Evolutionary conservation across 371 early-diverging fungal species (phyloP).

Genomic region (Rhizopus sp.): DNA sequence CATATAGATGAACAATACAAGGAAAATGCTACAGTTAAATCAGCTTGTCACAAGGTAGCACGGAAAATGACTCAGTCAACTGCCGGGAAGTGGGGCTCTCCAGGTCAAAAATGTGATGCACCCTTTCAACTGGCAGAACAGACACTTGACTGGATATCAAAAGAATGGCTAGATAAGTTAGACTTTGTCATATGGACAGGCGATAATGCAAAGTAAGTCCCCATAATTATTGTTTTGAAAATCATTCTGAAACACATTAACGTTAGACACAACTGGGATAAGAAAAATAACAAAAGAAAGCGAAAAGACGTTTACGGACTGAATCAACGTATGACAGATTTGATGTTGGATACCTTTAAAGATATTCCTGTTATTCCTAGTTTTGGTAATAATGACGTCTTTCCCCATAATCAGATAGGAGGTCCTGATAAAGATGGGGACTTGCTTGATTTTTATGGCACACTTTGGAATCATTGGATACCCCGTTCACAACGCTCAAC

Average conservation of each 20-base stretch:
- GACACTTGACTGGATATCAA: constrained; percentile 69
- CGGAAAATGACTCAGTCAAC: not conserved
- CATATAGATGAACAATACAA: constrained; percentile 63
- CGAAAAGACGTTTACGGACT: constrained; percentile 56
- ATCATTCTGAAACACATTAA: not conserved
- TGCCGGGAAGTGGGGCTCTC: constrained; percentile 42
- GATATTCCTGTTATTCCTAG: constrained; percentile 61
- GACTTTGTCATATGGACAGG: constrained; percentile 87
- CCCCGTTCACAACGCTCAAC: constrained; percentile 56
- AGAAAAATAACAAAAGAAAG: constrained; percentile 55
- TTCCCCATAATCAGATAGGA: constrained; percentile 66
- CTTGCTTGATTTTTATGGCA: constrained; percentile 41
- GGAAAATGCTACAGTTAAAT: constrained; percentile 50
- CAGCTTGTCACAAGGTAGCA: constrained; percentile 53
- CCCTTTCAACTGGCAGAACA: constrained; percentile 67
- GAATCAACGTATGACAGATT: constrained; percentile 41
- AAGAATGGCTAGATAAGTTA: constrained; percentile 54
- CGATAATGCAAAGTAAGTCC: constrained; percentile 67
- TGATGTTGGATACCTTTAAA: constrained; percentile 39
- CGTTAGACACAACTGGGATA: constrained; percentile 76
- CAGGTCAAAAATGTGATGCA: constrained; percentile 70
- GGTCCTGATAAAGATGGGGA: constrained; percentile 23
- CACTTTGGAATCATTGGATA: constrained; percentile 62
- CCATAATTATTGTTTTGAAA: not conserved
- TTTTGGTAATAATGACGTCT: constrained; percentile 83